Percentiles rank a stretch among this genome's conserved stretches.
These are phyloP conservation scores for Didymella lethalis DNA, from an alignment of 2,329 filamentous ascomycete species.

Conservation along the genomic window DNA sequence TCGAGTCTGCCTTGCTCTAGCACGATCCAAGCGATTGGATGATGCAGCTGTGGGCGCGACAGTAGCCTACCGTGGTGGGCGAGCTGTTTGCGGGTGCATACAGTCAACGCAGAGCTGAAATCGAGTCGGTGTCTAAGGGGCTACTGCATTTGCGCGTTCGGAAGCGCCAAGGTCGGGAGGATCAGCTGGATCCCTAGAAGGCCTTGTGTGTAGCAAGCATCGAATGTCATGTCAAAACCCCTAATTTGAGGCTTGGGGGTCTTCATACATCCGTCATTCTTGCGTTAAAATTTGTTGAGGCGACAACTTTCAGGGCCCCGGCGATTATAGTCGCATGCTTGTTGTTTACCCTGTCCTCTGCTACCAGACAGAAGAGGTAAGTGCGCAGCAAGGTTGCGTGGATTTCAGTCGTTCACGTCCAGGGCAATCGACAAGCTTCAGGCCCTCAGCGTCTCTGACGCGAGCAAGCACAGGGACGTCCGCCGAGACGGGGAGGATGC, in stretches of 20 bases:
- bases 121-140: conserved; percentile 1
- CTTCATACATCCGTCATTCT: not conserved
- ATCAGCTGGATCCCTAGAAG: conserved; percentile 14
- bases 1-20: not conserved
- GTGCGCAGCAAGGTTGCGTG: not conserved
- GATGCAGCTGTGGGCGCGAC: not conserved
- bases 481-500: conserved; percentile 16
- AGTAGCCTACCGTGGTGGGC: not conserved
- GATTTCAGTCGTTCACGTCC: not conserved
- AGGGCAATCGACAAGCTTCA: conserved; percentile 9
- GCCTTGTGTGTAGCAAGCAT: conserved; percentile 29
- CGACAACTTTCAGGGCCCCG: not conserved
- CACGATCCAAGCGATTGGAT: not conserved
- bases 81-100: conserved; percentile 9
- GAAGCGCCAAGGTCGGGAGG: conserved; percentile 9
- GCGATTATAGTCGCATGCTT: too few species aligned
- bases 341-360: too few species aligned
- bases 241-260: conserved; percentile 1
- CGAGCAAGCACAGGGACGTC: conserved; percentile 3
- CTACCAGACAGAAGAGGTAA: too few species aligned
- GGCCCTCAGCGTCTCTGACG: not conserved
- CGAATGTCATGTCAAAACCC: conserved; percentile 12
- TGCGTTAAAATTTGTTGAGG: not conserved
- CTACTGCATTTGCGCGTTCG: conserved; percentile 1
- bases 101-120: conserved; percentile 4